Base-by-base conservation (phyloP, 805 yeast species). In the Millerozyma miso region DNA sequence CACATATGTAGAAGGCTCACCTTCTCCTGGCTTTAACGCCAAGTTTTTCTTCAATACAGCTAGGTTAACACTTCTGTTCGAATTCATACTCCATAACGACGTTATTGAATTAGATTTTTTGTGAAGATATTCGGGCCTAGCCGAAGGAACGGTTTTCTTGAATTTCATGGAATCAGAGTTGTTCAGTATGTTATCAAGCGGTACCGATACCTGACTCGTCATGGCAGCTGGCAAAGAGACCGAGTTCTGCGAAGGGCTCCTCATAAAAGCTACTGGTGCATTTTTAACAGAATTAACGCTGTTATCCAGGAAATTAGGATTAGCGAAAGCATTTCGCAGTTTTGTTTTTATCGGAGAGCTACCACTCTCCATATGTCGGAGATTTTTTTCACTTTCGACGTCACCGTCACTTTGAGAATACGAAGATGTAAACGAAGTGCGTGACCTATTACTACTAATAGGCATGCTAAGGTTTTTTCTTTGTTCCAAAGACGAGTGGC, bases 1-100 rank as follows among this genome's bases (percentile, higher is more conserved):
- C 19, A 80, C 79, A 51, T 80, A 80, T n/a, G 56, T 56, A 1
- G 82, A 77, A 36, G 65, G 56, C 39, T 73, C 74, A 12, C 83
- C 83, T 49, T 72, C 76, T 7, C 77, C 76, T 29, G 79, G 72
- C 23, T 60, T 61, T 31, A 70, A 53, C 35, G 56, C 52, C 31
- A 69, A 47, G 3, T 62, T 56, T 48, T 61, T 63, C 43, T 69
- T 70, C 32, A 70, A 52, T 2, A 67, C 48, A 12, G 70, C 65
- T 33, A 70, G 49, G 46, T 65, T 70, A 35, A 68, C 69, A 48
- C 65, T 67, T 29, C 60, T 50, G 44, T 50, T 54, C 2, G 73
- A 67, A 19, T 48, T 52, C 2, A 67, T 48, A 37, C 71, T 63
- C 48, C 53, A 48, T 12, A 67, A 51, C 1, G 74, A 69, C 46